These are phyloP conservation scores for Dioscorea alata DNA, from an alignment of 106 monocot species.

Conservation along the genomic window DNA sequence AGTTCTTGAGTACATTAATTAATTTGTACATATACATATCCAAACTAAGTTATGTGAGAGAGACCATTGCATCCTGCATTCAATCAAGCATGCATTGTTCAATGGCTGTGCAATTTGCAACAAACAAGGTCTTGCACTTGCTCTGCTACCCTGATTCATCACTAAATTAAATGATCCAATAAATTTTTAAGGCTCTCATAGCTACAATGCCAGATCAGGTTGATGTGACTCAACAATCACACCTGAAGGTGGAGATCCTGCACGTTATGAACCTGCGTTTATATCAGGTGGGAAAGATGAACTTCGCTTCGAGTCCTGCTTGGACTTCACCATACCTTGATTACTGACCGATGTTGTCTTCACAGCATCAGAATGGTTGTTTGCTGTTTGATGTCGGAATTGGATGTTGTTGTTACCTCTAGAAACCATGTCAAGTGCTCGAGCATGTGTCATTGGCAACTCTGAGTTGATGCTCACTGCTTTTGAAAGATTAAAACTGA, in stretches of 20 bases:
- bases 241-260: slow-evolving; percentile 28
- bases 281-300: slow-evolving; percentile 30
- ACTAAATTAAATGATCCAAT: not conserved
- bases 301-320: not conserved
- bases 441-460: not conserved
- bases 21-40: slow-evolving; percentile 27
- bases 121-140: too few relatives aligned
- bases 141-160: too few relatives aligned
- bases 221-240: slow-evolving; percentile 36
- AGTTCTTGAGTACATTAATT: slow-evolving; percentile 1
- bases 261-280: slow-evolving; percentile 41
- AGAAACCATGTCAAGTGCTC: not conserved
- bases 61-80: too few relatives aligned
- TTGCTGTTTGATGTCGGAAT: not conserved
- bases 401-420: slow-evolving; percentile 7
- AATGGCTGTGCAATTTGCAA: too few relatives aligned
- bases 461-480: not conserved
- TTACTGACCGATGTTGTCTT: slow-evolving; percentile 5
- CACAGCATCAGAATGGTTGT: slow-evolving; percentile 9
- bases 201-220: slow-evolving; percentile 40
- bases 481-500: not conserved
- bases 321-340: slow-evolving; percentile 1
- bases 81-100: too few relatives aligned
- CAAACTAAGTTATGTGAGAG: not conserved
- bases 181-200: slow-evolving; percentile 14